Base-by-base conservation (phyloP, 2,329 filamentous ascomycete species). In the Fusarium sp. region DNA sequence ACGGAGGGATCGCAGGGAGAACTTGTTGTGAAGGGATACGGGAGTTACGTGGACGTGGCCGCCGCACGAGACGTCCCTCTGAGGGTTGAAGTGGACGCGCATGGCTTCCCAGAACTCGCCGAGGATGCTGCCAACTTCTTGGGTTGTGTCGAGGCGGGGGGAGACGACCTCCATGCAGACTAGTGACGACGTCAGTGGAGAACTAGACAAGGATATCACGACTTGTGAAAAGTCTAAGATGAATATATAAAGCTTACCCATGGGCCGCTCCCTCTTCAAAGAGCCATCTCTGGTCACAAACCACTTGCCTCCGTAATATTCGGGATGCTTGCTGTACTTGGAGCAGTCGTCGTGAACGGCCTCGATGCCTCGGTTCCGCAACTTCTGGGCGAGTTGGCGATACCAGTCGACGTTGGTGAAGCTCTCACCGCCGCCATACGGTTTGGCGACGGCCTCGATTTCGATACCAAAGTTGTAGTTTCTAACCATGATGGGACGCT, bases 131-230 rank as follows among this genome's bases (percentile, higher is more conserved):
- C 75, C 77, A 62, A 83, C 68, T 61, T 74, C 75, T 62, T 78
- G 78, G 35, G 76, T 81, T 17, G 81, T 83, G 74, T 83, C 78
- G 33, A 84, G 79, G 44, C 77, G 79, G 56, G 82, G 82, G 51
- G 82, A 84, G 35, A 84, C 82, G 56, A 83, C 82, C 65, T 84
- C 82, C 81, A 84, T 83, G 74, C 81, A 83, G 29, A 84, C 82
- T 83, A 38, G 36, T 38, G 27, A 40, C 31, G 27, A 36, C 63
- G 66, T 71, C 73, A 73, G 61, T 46, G 44, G 31, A 22, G 51
- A 60, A n/a, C n/a, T 38, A 51, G 24, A 38, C n/a, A 24, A 35
- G 56, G 31, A 20, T 16, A n/a, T 62, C 31, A 53, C 42, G 68
- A 20, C 14, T 33, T 46, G 46, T 33, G 40, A 44, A 61, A 36